phyloP scores from a whole-genome alignment of 2,329 filamentous ascomycete genomes.

The Alternaria arborescens region DNA sequence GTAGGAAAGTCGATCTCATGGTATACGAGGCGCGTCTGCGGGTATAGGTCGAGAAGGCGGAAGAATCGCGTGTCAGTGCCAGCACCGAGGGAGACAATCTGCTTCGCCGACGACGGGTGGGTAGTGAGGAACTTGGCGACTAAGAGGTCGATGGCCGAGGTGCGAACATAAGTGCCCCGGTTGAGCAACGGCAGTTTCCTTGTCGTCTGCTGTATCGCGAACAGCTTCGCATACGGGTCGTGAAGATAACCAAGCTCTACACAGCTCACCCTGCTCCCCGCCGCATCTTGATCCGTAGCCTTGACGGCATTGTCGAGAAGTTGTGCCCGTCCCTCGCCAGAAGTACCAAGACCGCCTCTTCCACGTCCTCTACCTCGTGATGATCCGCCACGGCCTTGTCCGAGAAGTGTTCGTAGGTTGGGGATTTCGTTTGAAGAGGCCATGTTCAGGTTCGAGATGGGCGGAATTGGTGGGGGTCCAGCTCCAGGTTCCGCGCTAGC shows the following conservation, averaged over 20 bases:
- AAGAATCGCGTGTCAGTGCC: conserved; percentile 93
- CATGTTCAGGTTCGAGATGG: conserved; percentile 59
- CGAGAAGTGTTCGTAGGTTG: conserved; percentile 72
- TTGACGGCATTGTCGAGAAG: conserved; percentile 79
- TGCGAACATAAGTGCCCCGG: conserved; percentile 92
- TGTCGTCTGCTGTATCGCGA: conserved; percentile 66
- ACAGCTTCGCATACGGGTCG: conserved; percentile 78
- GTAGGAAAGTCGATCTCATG: conserved; percentile 91
- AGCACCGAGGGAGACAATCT: conserved; percentile 91
- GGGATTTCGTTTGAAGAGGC: conserved; percentile 75
- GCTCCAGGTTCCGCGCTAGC: conserved; percentile 21
- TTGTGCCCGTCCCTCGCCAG: conserved; percentile 43
- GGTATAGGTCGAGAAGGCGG: conserved; percentile 67
- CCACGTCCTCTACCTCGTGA: conserved; percentile 59
- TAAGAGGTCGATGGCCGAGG: conserved; percentile 80
- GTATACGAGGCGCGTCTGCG: conserved; percentile 68
- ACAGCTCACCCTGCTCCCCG: conserved; percentile 86
- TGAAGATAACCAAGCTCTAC: conserved; percentile 84
- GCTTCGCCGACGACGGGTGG: conserved; percentile 59
- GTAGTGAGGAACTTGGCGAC: conserved; percentile 73
- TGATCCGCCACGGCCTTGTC: conserved; percentile 57
- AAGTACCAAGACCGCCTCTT: conserved; percentile 31
- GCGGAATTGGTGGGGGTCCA: conserved; percentile 39
- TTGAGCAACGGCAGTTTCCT: conserved; percentile 92
- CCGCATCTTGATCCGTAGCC: conserved; percentile 90